A percentile compares a stretch with the other conserved stretches of the same genome.
phyloP scores from a whole-genome alignment of 768 basidiomycete genomes.

The Rhizopogon salebrosus region DNA sequence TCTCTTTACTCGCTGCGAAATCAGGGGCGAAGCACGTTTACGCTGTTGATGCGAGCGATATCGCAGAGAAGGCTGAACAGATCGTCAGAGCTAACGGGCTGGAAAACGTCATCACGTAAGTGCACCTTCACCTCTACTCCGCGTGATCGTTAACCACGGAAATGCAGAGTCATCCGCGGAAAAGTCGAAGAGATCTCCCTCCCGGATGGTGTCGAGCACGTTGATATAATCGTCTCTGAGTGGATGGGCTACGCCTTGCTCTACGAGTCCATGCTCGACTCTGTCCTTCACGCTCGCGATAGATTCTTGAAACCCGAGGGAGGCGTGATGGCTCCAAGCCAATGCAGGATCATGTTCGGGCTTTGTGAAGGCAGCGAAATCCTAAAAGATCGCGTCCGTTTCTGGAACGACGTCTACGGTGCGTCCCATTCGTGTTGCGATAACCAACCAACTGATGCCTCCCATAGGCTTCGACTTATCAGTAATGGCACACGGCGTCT shows the following conservation, averaged over 20 bases:
- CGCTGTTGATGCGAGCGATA: conserved; percentile 86
- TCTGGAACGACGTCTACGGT: conserved; percentile 94
- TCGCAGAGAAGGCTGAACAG: conserved; percentile 70
- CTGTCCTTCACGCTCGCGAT: conserved; percentile 85
- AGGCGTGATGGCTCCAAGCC: conserved; percentile 89
- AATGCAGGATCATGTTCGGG: conserved; percentile 80
- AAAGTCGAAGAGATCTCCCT: conserved; percentile 86
- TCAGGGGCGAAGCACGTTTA: conserved; percentile 89
- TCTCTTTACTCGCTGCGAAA: conserved; percentile 85
- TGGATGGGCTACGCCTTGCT: conserved; percentile 96
- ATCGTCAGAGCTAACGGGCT: conserved; percentile 76
- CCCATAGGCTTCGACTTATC: conserved; percentile 85
- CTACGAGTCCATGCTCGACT: conserved; percentile 98
- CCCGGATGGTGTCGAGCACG: conserved; percentile 65
- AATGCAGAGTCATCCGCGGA: conserved; percentile 68
- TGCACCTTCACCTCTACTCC: neutral
- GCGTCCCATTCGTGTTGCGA: too few relatives aligned
- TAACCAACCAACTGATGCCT: too few relatives aligned
- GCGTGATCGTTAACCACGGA: neutral
- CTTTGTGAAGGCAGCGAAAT: conserved; percentile 75
- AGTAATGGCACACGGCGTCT: conserved; percentile 70
- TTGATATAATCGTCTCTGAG: conserved; percentile 94
- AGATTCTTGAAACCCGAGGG: conserved; percentile 64
- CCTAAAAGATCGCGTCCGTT: conserved; percentile 75
- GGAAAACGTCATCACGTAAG: conserved; percentile 63